Evolutionary conservation across 148 eudicot species (phyloP), one percentile per base, ranked within the genome.

Genomic region (Rhododendron griersonianum): DNA sequence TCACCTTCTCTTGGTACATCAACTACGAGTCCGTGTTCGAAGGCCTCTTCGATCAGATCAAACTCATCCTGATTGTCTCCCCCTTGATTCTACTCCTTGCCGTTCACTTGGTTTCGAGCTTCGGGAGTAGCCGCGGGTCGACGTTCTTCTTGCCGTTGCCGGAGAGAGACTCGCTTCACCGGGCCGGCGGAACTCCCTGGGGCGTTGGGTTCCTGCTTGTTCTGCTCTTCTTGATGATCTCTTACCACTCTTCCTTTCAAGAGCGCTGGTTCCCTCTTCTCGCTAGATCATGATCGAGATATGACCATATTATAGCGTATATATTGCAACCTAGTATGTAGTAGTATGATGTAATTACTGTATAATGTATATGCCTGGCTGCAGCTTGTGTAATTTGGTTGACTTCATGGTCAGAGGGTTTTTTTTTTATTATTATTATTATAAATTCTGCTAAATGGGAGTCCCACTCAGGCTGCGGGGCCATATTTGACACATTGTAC

Each of bases 141-240:
- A 75, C 86, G 15, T 79, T 90, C 28, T 85, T 80, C 83, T 19
- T 90, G 23, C 92, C 95, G 6, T 80, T 88, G 33, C 93, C 93
- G 3, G 93, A 93, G 83, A 85, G 82, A 81, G 93, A 93, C 80
- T 84, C 93, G 13, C 48, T 90, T 23, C 91, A 91, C 5, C 82
- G 89, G 11, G 92, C 92, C 2, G 92, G 93, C 2, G 93, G 93
- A 2, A 89, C 92, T 47, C 96, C 96, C 0, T 93, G 96, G 96
- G 96, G 94, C 0, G 93, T 93, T 23, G 96, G 89, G 1, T 85
- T 93, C 11, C 74, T 91, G 53, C 96, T 93, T 65, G 92, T 91
- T 80, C 88, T 93, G 63, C 90, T 93, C 50, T 86, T 93, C 39
- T 91, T 91, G 61, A 91, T 93, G 96, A 88, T 93, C 69, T 91